Base-by-base conservation (phyloP, 306 rosid species). In the Cajanus cajan region DNA sequence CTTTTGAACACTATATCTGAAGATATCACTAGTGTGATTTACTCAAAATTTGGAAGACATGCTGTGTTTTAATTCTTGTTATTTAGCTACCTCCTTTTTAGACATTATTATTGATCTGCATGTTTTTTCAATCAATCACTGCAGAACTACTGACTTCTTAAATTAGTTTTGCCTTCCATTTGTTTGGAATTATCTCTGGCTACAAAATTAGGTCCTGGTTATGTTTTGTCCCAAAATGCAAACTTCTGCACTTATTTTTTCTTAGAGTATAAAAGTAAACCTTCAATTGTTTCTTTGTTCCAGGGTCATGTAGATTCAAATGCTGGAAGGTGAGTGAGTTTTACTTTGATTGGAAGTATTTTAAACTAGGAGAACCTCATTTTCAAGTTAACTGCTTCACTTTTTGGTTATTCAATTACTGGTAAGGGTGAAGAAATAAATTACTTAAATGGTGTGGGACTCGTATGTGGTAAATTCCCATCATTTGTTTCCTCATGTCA, bases 321-420 rank as follows among this genome's bases (percentile, higher is more conserved):
- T 68, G 2, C 44, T 24, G 81, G 39, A 73, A 81, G 87, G 90
- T 86, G 67, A 80, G 87, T 62, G 33, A 55, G 28, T 74, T 70
- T 59, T 51, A 45, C 16, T 73, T 65, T 65, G 77, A 13, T 51
- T 39, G 44, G 18, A 68, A 37, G 47, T 25, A 19, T 66, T 73
- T 67, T 82, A 74, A 22, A 51, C 11, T 21, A 18, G 37, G 63
- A 4, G 48, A 39, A 28, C 16, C 19, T 16, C 50, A 74, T 18
- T 41, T 65, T 82, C 51, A 10, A 19, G 36, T 74, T 37, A 31
- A 25, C 8, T 68, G 51, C 73, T 28, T 68, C 75, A 47, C 34
- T 24, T 70, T 18, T 50, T 14, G 36, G 52, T 39, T 70, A 62
- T 82, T n/a, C 39, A 58, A 18, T 79, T 54, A 7, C 76, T 28